These are phyloP conservation scores for Volvox carteri DNA, from an alignment of 163 green algal species.

Conservation along the genomic window DNA sequence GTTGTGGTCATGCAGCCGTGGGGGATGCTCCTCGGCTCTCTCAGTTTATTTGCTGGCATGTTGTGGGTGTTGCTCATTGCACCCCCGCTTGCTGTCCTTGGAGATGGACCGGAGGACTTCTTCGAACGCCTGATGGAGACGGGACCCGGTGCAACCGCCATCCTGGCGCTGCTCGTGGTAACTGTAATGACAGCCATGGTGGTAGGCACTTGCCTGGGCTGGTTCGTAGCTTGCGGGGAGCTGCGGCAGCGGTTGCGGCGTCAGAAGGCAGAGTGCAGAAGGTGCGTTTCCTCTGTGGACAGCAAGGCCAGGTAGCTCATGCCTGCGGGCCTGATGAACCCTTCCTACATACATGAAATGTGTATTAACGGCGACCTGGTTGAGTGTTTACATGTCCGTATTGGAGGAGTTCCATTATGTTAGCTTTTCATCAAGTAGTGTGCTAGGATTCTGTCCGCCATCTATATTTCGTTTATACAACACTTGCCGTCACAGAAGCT, in stretches of 20 bases:
- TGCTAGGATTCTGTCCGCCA: too few species aligned
- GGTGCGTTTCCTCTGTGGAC: neutral
- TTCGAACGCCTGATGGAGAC: constrained; percentile 10
- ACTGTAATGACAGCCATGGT: neutral
- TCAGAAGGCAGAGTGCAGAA: neutral
- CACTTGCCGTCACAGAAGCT: too few species aligned
- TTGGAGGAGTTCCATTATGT: too few species aligned
- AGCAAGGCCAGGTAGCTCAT: too few species aligned
- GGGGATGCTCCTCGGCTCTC: neutral
- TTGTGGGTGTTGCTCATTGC: constrained; percentile 18
- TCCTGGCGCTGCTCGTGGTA: neutral
- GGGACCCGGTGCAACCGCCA: neutral
- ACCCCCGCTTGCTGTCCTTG: constrained; percentile 7
- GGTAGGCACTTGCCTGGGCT: neutral
- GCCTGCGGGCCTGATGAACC: too few species aligned
- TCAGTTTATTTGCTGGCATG: neutral
- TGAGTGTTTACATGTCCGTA: too few species aligned
- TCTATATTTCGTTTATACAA: too few species aligned
- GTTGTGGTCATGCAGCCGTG: neutral
- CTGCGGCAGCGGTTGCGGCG: constrained; percentile 6
- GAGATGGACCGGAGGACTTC: constrained; percentile 1
- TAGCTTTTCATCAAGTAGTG: too few species aligned
- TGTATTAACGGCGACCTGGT: too few species aligned
- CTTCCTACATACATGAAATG: too few species aligned
- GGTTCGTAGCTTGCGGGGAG: constrained; percentile 24